Evolutionary conservation across 2,329 filamentous ascomycete species (phyloP), one percentile per base, ranked within the genome.

Genomic region (Atkinsonella hypoxylon): DNA sequence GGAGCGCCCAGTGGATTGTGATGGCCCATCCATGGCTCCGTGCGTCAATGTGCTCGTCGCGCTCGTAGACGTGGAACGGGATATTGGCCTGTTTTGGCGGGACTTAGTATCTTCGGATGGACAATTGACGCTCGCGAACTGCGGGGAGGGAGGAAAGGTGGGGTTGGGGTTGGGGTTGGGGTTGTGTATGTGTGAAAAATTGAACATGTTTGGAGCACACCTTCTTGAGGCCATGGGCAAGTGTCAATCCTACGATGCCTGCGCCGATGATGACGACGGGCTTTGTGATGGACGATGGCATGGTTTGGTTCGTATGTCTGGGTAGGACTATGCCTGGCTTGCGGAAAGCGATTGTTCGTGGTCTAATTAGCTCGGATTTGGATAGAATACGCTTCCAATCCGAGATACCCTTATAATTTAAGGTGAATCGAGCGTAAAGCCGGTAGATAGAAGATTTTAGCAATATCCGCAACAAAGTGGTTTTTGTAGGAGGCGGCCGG

Each of bases 1-100:
- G 61, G 12, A 80, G 65, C 18, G 69, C 74, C 78, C 78, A 82
- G 57, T 82, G 77, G 34, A 82, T 61, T 1, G 78, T 81, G 47
- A 83, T 67, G 41, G 75, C 78, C 79, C 78, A 82, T 45, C 79
- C 78, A 40, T 74, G 71, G 3, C 54, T 52, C 18, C 65, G 64
- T 18, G 57, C 55, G 45, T 59, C 58, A 49, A 61, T 55, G 45
- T 61, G 54, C 18, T 56, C 55, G 58, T 62, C 56, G 36, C 62
- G 61, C 51, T 66, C 64, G 53, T 61, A 66, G 17, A 66, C 51
- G 32, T 62, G 54, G 49, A 65, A 66, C 0, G 63, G 57, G 8
- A 65, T 59, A 8, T 57, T 57, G 44, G 61, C 58, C 64, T 66
- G 15, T 15, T 15, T 2, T 26, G 48, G 20, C 18, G 43, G 9